Conservation (phyloP, 179 eudicot species). For the Gypsophila paniculata region DNA sequence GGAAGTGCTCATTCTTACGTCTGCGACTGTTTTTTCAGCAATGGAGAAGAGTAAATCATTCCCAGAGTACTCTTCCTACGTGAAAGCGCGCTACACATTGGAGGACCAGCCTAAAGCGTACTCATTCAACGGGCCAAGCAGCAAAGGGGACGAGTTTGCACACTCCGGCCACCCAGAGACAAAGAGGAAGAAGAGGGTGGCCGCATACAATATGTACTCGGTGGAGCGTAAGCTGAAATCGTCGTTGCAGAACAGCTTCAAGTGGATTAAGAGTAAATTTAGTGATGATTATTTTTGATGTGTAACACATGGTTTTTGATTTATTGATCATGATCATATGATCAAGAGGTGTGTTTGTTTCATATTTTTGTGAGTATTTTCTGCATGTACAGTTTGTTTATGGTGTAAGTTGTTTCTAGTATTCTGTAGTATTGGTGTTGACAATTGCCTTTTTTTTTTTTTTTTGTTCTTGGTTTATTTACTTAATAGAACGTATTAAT, state of each 20-base stretch:
- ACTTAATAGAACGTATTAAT: background rate
- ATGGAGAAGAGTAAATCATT: conserved; percentile 50
- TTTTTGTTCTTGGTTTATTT: background rate
- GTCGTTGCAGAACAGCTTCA: conserved; percentile 35
- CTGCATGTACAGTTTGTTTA: conserved; percentile 23
- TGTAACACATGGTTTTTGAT: background rate
- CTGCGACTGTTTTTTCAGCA: conserved; percentile 9
- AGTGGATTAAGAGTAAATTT: conserved; percentile 48
- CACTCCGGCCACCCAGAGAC: conserved; percentile 34
- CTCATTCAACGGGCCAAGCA: conserved; percentile 42
- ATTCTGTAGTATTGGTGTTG: background rate
- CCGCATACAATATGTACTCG: conserved; percentile 42
- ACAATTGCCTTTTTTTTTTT: background rate
- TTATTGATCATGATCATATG: background rate
- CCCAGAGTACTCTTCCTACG: conserved; percentile 35
- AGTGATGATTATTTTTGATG: conserved; percentile 34
- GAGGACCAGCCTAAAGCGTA: conserved; percentile 32
- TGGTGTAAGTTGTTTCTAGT: background rate
- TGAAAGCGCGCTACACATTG: conserved; percentile 29
- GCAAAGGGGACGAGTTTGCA: conserved; percentile 34
- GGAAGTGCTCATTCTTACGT: conserved; percentile 9
- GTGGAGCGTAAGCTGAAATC: conserved; percentile 45
- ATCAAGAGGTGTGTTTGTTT: background rate
- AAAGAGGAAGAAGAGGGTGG: conserved; percentile 49
- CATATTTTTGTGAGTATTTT: conserved; percentile 7